A percentile compares a stretch with the other conserved stretches of the same genome.
phyloP scores from a whole-genome alignment of 768 basidiomycete species.

The Boletellus ananiceps region DNA sequence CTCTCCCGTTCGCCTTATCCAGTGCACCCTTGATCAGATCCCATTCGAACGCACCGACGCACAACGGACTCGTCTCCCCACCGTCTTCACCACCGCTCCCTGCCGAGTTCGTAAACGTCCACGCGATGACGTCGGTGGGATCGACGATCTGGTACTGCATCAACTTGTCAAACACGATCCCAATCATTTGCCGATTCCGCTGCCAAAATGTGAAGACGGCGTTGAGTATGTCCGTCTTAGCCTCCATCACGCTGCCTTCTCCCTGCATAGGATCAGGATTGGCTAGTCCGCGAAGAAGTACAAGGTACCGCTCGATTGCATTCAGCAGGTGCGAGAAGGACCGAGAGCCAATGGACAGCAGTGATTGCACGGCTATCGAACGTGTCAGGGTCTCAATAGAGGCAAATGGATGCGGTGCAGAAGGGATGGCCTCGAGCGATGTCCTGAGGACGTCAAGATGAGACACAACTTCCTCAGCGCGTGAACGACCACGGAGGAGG shows the following conservation, averaged over 20 bases:
- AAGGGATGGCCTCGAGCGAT: slow-evolving; percentile 51
- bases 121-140: slow-evolving; percentile 83
- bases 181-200: slow-evolving; percentile 78
- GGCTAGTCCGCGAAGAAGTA: slow-evolving; percentile 63
- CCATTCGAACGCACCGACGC: slow-evolving; percentile 72
- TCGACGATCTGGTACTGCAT: slow-evolving; percentile 99
- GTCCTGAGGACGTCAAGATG: slow-evolving; percentile 69
- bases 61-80: slow-evolving; percentile 32
- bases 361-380: slow-evolving; percentile 79
- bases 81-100: slow-evolving; percentile 28
- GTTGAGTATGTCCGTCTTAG: slow-evolving; percentile 66
- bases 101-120: slow-evolving; percentile 67
- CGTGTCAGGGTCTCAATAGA: slow-evolving; percentile 67
- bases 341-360: slow-evolving; percentile 87
- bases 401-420: slow-evolving; percentile 45
- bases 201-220: slow-evolving; percentile 79
- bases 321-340: slow-evolving; percentile 98
- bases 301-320: slow-evolving; percentile 91
- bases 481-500: slow-evolving; percentile 76
- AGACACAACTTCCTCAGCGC: slow-evolving; percentile 72
- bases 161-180: slow-evolving; percentile 94
- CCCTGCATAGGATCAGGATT: slow-evolving; percentile 10
- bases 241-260: slow-evolving; percentile 43
- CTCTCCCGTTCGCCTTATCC: slow-evolving; percentile 88
- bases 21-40: slow-evolving; percentile 76